phyloP scores from a whole-genome alignment of 2,329 filamentous ascomycete species.

The Aurifilum marmelostoma region DNA sequence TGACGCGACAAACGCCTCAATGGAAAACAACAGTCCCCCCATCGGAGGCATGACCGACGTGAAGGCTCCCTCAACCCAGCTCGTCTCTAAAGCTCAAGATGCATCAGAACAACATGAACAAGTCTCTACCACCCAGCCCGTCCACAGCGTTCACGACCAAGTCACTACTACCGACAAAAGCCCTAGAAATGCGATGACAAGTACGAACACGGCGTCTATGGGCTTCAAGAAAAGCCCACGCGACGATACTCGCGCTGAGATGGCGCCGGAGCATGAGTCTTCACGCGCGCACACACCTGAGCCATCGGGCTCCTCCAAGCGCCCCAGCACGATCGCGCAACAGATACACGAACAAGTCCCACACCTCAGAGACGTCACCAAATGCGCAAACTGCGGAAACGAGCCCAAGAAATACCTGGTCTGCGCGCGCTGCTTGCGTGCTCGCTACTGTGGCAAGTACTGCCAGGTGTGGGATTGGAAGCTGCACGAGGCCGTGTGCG shows the following conservation, averaged over 20 bases:
- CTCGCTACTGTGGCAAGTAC: conserved; percentile 22
- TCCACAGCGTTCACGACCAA: not conserved
- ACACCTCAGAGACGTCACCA: not conserved
- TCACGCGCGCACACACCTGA: not conserved
- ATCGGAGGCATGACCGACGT: not conserved
- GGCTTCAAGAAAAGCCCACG: not conserved
- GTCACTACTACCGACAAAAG: too few species aligned
- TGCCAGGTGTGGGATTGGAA: conserved; percentile 25
- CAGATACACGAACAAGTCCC: not conserved
- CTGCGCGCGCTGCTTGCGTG: conserved; percentile 14
- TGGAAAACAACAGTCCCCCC: too few species aligned
- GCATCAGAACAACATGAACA: not conserved
- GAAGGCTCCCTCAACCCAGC: not conserved
- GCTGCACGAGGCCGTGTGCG: not conserved
- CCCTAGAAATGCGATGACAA: too few species aligned
- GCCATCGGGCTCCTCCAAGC: not conserved
- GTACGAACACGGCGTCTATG: too few species aligned
- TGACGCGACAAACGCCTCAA: too few species aligned
- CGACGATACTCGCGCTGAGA: not conserved
- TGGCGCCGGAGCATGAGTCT: not conserved
- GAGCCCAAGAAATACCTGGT: conserved; percentile 6
- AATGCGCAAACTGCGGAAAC: conserved; percentile 16
- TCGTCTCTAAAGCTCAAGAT: not conserved
- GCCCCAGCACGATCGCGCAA: not conserved
- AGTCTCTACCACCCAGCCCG: not conserved